phyloP scores from a whole-genome alignment of 2,329 filamentous ascomycete genomes.

The Fusarium sp. region DNA sequence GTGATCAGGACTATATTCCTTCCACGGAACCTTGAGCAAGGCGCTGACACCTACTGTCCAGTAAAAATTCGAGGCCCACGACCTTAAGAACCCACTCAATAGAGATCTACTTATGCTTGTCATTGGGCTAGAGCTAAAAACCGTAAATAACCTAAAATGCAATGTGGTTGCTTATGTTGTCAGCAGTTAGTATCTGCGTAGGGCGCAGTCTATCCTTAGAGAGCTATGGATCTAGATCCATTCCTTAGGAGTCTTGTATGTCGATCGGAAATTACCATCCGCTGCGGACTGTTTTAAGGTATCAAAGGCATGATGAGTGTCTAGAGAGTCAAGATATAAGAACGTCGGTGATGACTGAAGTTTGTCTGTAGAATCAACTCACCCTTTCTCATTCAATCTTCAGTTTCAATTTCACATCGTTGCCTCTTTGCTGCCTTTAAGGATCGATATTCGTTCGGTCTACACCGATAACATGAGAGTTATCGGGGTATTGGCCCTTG shows the following conservation, averaged over 20 bases:
- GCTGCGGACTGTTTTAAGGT: no score
- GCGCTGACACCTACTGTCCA: neutral
- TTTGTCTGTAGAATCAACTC: neutral
- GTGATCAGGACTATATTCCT: neutral
- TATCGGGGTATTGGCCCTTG: neutral
- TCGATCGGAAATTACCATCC: neutral
- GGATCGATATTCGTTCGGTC: neutral
- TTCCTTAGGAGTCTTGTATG: neutral
- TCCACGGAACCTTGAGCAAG: neutral
- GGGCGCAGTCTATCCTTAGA: neutral
- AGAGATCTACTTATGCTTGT: neutral
- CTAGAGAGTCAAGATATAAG: neutral
- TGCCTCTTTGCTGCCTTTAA: neutral
- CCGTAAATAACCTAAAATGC: neutral
- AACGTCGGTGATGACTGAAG: neutral
- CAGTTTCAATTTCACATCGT: neutral
- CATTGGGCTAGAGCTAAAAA: neutral
- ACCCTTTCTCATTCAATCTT: neutral
- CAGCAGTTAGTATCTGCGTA: neutral
- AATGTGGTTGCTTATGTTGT: constrained; percentile 52
- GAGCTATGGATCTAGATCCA: neutral
- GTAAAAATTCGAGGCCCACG: neutral
- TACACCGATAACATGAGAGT: neutral
- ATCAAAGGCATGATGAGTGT: neutral
- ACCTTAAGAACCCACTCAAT: neutral